These are phyloP conservation scores for Solioccasus polychromus DNA, from an alignment of 768 basidiomycete species.

Conservation along the genomic window DNA sequence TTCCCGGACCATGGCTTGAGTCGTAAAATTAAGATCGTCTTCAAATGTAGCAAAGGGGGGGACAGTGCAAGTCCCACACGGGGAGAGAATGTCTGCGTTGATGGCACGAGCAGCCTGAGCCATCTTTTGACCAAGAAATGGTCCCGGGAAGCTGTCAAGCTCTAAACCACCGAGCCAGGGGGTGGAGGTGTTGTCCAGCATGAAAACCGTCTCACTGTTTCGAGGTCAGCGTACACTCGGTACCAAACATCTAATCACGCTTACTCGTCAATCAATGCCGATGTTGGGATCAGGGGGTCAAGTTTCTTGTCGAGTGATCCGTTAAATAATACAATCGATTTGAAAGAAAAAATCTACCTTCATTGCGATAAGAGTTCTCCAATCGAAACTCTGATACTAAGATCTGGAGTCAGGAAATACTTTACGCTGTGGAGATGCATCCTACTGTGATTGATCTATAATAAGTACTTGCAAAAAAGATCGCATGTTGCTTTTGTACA, in stretches of 20 bases:
- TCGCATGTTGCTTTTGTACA: constrained; percentile 56
- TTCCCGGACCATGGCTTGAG: constrained; percentile 62
- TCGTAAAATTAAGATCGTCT: constrained; percentile 56
- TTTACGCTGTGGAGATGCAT: neutral
- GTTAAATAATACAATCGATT: neutral
- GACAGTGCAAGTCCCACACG: constrained; percentile 43
- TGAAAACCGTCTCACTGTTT: constrained; percentile 39
- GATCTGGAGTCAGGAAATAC: neutral
- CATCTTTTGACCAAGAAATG: constrained; percentile 53
- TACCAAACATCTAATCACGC: constrained; percentile 16
- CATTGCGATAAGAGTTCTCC: constrained; percentile 73
- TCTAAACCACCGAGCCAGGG: constrained; percentile 71
- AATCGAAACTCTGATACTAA: constrained; percentile 81
- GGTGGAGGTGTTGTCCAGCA: constrained; percentile 43
- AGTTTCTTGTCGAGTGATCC: constrained; percentile 38
- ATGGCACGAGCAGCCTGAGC: constrained; percentile 68
- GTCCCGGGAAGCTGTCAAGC: constrained; percentile 61
- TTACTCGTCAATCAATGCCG: constrained; percentile 67
- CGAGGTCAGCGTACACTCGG: constrained; percentile 1
- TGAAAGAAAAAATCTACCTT: constrained; percentile 39
- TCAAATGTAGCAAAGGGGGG: constrained; percentile 43
- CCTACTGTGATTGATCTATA: constrained; percentile 60
- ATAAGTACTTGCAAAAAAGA: constrained; percentile 61
- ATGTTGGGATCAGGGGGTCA: constrained; percentile 54
- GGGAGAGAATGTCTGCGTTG: constrained; percentile 63